phyloP scores from a whole-genome alignment of 2,329 filamentous ascomycete species.

The Thielaviopsis punctulata region DNA sequence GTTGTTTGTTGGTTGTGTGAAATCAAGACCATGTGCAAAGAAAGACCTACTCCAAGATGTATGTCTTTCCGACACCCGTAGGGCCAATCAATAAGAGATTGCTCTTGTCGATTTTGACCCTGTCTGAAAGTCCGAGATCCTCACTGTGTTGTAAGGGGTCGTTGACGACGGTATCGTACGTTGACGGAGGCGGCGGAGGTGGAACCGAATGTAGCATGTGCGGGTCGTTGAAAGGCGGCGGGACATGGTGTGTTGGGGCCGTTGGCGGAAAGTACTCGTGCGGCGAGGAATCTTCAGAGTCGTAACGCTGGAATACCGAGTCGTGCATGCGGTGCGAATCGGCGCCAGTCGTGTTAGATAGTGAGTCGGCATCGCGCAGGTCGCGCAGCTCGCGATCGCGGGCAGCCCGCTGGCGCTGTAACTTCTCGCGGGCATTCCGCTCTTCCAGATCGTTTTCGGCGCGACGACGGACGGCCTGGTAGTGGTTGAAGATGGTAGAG shows the following conservation, averaged over 20 bases:
- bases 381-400: slow-evolving; percentile 40
- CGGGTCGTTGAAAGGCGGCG: not conserved
- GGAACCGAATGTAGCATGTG: not conserved
- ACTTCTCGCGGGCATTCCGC: slow-evolving; percentile 40
- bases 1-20: not conserved
- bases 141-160: slow-evolving; percentile 33
- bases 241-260: not conserved
- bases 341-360: slow-evolving; percentile 12
- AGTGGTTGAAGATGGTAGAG: slow-evolving; percentile 90
- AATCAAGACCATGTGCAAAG: not conserved
- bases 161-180: slow-evolving; percentile 12
- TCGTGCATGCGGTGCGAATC: slow-evolving; percentile 4
- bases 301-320: slow-evolving; percentile 2
- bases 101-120: slow-evolving; percentile 79
- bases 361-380: slow-evolving; percentile 4
- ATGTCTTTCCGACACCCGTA: slow-evolving; percentile 88
- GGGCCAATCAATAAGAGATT: slow-evolving; percentile 84
- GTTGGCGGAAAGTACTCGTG: slow-evolving; percentile 11
- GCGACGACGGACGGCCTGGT: slow-evolving; percentile 67
- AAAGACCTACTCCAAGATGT: slow-evolving; percentile 54
- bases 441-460: slow-evolving; percentile 59
- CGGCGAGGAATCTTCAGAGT: slow-evolving; percentile 15
- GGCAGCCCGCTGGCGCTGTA: slow-evolving; percentile 52
- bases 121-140: slow-evolving; percentile 25
- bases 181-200: not conserved